Evolutionary conservation across 2,329 filamentous ascomycete species (phyloP).

Genomic region (Hymenoscyphus infarciens): DNA sequence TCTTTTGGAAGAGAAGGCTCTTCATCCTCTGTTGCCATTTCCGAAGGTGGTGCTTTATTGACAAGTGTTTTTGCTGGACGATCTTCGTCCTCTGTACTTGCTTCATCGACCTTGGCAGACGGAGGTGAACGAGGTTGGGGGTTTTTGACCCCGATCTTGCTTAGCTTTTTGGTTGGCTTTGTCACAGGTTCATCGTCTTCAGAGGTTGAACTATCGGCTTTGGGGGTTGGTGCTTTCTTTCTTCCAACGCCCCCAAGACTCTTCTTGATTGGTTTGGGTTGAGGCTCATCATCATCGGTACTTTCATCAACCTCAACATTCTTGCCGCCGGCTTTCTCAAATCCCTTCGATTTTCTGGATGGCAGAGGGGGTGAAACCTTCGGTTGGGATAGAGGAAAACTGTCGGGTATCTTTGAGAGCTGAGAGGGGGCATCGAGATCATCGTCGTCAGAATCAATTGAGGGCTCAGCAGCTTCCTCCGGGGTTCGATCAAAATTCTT

Average conservation of each 20-base stretch:
- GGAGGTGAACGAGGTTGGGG: not conserved
- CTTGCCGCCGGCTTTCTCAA: conserved; percentile 15
- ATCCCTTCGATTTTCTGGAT: conserved; percentile 14
- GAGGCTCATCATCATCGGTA: conserved; percentile 17
- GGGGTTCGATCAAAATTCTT: conserved; percentile 6
- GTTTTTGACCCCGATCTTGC: not conserved
- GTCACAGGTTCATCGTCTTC: not conserved
- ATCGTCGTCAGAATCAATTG: conserved; percentile 29
- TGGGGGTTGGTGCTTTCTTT: not conserved
- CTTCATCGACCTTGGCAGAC: not conserved
- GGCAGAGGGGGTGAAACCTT: conserved; percentile 2
- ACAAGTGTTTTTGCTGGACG: conserved; percentile 11
- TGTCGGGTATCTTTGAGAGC: conserved; percentile 29
- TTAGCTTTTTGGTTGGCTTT: not conserved
- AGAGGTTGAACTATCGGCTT: not conserved
- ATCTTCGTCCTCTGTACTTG: not conserved
- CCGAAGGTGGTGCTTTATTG: conserved; percentile 3
- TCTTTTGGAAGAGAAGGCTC: not conserved
- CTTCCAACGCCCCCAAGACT: not conserved
- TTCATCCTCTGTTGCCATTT: not conserved
- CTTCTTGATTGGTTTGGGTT: not conserved
- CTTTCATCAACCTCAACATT: conserved; percentile 8
- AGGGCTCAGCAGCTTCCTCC: conserved; percentile 14
- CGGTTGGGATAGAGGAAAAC: conserved; percentile 25
- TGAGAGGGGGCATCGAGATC: conserved; percentile 32